Evolutionary conservation across 2,329 filamentous ascomycete genomes (phyloP).

Genomic region (Drechslerella dactyloides): DNA sequence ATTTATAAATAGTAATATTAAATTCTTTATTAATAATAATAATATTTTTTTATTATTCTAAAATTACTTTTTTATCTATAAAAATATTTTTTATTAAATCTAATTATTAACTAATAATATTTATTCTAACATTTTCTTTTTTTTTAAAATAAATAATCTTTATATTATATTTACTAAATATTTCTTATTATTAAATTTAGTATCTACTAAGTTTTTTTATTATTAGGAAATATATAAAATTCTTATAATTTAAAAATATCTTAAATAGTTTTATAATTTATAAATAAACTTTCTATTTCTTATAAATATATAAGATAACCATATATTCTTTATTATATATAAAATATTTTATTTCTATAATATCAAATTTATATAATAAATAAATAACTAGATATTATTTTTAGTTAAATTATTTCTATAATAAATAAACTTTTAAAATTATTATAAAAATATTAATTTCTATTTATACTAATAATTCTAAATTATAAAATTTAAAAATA

Average conservation of each 20-base stretch:
- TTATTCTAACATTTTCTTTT: slow-evolving; percentile 12
- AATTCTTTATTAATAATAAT: slow-evolving; percentile 8
- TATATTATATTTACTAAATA: slow-evolving; percentile 30
- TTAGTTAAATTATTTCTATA: background rate
- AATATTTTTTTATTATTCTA: slow-evolving; percentile 18
- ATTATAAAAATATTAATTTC: no score
- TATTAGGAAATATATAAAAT: slow-evolving; percentile 22
- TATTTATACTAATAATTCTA: no score
- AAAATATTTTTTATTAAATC: slow-evolving; percentile 2
- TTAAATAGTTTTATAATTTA: slow-evolving; percentile 21
- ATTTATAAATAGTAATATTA: background rate
- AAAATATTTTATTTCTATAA: slow-evolving; percentile 13
- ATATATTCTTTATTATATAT: slow-evolving; percentile 34
- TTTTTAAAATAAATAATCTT: slow-evolving; percentile 24
- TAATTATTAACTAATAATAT: slow-evolving; percentile 6
- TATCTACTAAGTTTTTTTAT: slow-evolving; percentile 18
- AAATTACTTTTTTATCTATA: slow-evolving; percentile 1
- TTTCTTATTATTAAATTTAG: slow-evolving; percentile 21
- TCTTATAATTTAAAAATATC: slow-evolving; percentile 23
- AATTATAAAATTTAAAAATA: no score
- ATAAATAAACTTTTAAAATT: slow-evolving; percentile 4
- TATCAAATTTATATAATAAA: slow-evolving; percentile 22
- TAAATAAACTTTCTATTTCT: slow-evolving; percentile 18
- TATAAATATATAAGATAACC: slow-evolving; percentile 17
- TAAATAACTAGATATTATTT: background rate